phyloP scores from a whole-genome alignment of 148 eudicot genomes.

The Talinum fruticosum region DNA sequence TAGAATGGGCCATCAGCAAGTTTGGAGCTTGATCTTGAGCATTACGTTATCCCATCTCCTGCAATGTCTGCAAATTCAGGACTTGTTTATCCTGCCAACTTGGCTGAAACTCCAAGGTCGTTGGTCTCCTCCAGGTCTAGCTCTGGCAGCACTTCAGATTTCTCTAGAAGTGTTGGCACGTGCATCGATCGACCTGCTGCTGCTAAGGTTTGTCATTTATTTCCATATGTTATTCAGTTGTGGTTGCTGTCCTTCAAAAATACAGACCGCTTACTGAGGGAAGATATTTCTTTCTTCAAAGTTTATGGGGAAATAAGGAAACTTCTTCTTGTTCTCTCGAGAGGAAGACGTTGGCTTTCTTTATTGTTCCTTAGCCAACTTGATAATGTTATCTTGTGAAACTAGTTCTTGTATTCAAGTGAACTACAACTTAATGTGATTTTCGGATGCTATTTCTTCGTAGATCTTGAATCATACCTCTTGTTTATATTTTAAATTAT shows the following conservation, averaged over 20 bases:
- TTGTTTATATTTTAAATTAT: neutral
- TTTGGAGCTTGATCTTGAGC: constrained; percentile 96
- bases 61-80: constrained; percentile 52
- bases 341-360: neutral
- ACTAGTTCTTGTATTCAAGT: neutral
- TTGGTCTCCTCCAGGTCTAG: constrained; percentile 38
- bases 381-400: neutral
- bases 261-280: neutral
- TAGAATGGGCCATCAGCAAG: constrained; percentile 65
- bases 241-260: constrained; percentile 1
- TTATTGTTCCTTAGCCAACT: neutral
- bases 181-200: constrained; percentile 41
- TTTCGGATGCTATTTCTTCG: neutral
- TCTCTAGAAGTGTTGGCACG: constrained; percentile 37
- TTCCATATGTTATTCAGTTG: neutral
- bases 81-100: constrained; percentile 81
- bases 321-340: neutral
- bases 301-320: neutral
- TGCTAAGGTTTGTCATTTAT: constrained; percentile 42
- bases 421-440: neutral
- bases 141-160: constrained; percentile 31
- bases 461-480: neutral
- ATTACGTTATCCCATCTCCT: constrained; percentile 85
- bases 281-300: neutral
- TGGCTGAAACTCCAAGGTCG: constrained; percentile 86